phyloP scores from a whole-genome alignment of 805 yeast species.

The Wickerhamomyces silvicola region DNA sequence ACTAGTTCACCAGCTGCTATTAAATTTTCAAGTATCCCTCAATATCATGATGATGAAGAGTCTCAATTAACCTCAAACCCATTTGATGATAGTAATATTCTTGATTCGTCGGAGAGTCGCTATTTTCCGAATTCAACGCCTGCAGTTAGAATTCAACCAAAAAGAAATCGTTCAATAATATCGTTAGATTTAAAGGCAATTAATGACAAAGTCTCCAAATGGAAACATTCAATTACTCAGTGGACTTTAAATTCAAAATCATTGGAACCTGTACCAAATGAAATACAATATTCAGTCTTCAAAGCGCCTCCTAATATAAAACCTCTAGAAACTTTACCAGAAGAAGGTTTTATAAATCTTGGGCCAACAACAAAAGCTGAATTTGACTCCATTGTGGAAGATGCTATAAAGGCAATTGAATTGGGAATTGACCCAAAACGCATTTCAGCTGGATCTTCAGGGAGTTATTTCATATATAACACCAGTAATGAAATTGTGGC shows the following conservation, averaged over 20 bases:
- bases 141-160: slow-evolving; percentile 1
- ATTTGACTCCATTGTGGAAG: slow-evolving; percentile 36
- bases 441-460: slow-evolving; percentile 63
- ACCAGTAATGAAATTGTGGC: slow-evolving; percentile 37
- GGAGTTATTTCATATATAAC: slow-evolving; percentile 54
- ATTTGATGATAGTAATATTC: not conserved
- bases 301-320: slow-evolving; percentile 29
- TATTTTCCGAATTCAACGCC: not conserved
- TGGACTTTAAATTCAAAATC: slow-evolving; percentile 20
- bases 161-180: slow-evolving; percentile 17
- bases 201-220: slow-evolving; percentile 19
- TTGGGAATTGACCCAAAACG: slow-evolving; percentile 41
- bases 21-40: not conserved
- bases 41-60: slow-evolving; percentile 4
- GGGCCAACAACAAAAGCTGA: slow-evolving; percentile 23
- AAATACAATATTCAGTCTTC: slow-evolving; percentile 53
- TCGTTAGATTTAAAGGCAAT: slow-evolving; percentile 18
- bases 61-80: slow-evolving; percentile 2
- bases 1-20: slow-evolving; percentile 9
- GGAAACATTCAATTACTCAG: slow-evolving; percentile 22
- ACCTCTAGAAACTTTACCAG: slow-evolving; percentile 24
- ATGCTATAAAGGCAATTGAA: slow-evolving; percentile 41
- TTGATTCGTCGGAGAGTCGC: slow-evolving; percentile 1
- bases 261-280: slow-evolving; percentile 24
- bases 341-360: slow-evolving; percentile 19